A percentile compares a stretch with the other conserved stretches of the same genome.
phyloP scores from a whole-genome alignment of 2,329 filamentous ascomycete species.

The Pseudogymnoascus sp. region DNA sequence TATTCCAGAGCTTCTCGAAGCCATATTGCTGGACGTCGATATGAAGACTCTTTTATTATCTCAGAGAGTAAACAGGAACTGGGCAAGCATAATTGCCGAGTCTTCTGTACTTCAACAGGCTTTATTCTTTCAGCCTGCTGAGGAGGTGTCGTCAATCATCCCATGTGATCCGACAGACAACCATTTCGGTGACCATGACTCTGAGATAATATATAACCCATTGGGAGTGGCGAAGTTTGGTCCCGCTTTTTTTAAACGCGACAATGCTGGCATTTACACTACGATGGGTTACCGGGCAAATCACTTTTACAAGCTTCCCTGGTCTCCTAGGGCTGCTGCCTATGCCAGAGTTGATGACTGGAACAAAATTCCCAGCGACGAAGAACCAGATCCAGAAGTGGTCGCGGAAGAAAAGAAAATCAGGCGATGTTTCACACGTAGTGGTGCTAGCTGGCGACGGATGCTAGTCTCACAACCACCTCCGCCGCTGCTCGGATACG shows the following conservation, averaged over 20 bases:
- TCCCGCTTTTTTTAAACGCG: not conserved
- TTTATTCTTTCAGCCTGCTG: not conserved
- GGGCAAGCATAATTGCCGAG: not conserved
- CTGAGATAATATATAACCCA: constrained; percentile 1
- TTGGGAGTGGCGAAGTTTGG: constrained; percentile 7
- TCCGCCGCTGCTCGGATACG: not conserved
- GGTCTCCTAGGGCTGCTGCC: not conserved
- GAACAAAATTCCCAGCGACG: not conserved
- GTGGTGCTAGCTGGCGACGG: constrained; percentile 3
- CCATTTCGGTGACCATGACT: not conserved
- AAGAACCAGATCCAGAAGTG: not conserved
- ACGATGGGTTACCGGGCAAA: not conserved
- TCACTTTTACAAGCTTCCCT: not conserved
- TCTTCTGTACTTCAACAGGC: not conserved
- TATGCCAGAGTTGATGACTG: not conserved
- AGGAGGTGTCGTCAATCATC: not conserved
- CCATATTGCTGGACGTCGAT: not conserved
- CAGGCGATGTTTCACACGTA: not conserved
- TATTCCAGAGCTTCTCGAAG: not conserved
- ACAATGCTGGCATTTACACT: not conserved
- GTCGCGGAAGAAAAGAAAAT: not conserved
- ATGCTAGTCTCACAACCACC: constrained; percentile 11
- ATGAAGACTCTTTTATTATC: constrained; percentile 1
- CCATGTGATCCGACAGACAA: not conserved
- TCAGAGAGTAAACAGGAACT: not conserved